Base-by-base conservation (phyloP, 805 yeast genomes). In the Ogataea nitratoaversa region DNA sequence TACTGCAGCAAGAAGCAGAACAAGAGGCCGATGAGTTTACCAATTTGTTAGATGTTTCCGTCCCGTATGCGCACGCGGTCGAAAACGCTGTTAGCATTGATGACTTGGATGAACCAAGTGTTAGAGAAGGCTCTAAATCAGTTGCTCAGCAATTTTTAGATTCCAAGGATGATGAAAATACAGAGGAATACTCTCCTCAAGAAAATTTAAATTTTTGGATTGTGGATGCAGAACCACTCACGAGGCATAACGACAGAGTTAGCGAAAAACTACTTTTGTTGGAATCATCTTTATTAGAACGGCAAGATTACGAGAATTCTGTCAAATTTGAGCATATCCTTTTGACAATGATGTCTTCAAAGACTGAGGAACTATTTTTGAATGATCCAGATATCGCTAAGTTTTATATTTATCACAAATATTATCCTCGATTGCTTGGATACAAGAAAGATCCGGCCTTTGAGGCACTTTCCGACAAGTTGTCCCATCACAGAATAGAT, bases 301-400 rank as follows among this genome's bases (percentile, higher is more conserved):
- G 47, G 12, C 36, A 49, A 24, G 65, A 60, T 34, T 37, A 44
- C 17, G 48, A 50, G 36, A 41, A 41, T n/a, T 52, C 61, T 8
- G 41, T 54, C 16, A 47, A 48, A 30, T 51, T 53, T 32, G 65
- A 60, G 29, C 48, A 57, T 32, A 22, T 49, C 5, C 32, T 59
- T 5, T 41, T 60, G 35, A 50, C 51, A 7, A 46, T 43, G 34
- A 36, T 60, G 37, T 35, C 48, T n/a, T 40, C 54, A 9, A 46
- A 43, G n/a, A 36, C 48, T n/a, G 42, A 41, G 11, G 31, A 43
- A 8, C 42, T 55, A 14, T 46, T 36, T 20, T 31, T 42, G 8
- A 52, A 56, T 25, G 57, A 52, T 30, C 38, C 32, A 4, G 43
- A 37, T 23, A 14, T 50, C 14, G 14, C 44, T 6, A 22, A 27